Conservation (phyloP, 805 yeast genomes). For the Pichia deserticola region DNA sequence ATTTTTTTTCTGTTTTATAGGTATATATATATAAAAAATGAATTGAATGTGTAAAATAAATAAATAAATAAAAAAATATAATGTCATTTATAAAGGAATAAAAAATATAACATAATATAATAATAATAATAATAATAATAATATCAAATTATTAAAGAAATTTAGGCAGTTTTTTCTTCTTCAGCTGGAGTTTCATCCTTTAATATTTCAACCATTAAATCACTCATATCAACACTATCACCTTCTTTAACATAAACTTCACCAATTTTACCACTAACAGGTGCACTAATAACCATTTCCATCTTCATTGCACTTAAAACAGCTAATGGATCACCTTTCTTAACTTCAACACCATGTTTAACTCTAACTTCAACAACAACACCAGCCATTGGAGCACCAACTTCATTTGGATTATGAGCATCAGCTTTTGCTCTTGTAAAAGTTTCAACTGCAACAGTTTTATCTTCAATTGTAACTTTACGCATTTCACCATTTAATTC, state of each 20-base stretch:
- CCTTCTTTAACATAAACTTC: constrained; percentile 78
- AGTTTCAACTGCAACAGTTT: constrained; percentile 76
- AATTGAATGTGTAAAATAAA: too few relatives aligned
- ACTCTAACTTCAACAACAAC: constrained; percentile 92
- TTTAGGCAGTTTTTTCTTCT: neutral
- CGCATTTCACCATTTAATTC: constrained; percentile 98
- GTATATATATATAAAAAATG: too few relatives aligned
- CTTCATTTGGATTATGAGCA: constrained; percentile 76
- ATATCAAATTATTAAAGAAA: neutral
- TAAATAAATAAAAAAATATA: too few relatives aligned
- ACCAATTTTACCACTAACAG: constrained; percentile 76
- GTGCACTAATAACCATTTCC: constrained; percentile 98
- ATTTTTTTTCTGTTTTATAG: too few relatives aligned
- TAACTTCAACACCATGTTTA: constrained; percentile 78
- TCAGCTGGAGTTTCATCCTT: constrained; percentile 17
- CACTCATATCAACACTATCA: constrained; percentile 93
- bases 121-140: too few relatives aligned
- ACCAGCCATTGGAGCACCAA: constrained; percentile 99
- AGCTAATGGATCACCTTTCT: constrained; percentile 94
- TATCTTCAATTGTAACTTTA: constrained; percentile 88
- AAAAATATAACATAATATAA: too few relatives aligned
- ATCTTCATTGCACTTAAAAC: constrained; percentile 97
- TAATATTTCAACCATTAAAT: constrained; percentile 61
- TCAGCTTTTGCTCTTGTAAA: constrained; percentile 88
- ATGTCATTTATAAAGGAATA: too few relatives aligned